Evolutionary conservation across 495 filamentous ascomycete species (phyloP).

Genomic region (Xylaria venustula): DNA sequence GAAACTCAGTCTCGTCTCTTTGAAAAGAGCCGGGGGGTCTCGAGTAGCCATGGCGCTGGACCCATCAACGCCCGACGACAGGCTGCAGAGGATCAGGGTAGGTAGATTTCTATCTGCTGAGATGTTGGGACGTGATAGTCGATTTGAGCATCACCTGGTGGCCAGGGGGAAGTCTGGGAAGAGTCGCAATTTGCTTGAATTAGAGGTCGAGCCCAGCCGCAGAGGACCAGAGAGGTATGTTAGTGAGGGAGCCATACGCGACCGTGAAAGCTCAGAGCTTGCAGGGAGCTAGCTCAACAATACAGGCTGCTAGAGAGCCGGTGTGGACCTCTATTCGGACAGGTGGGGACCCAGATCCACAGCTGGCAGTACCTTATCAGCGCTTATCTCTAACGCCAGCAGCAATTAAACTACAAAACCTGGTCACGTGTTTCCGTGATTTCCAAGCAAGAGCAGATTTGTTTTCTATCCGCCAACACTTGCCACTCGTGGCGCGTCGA

Average conservation of each 20-base stretch:
- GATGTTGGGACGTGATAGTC: slow-evolving; percentile 10
- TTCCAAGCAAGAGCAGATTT: slow-evolving; percentile 13
- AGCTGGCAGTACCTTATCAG: background rate
- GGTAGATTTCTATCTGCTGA: slow-evolving; percentile 1
- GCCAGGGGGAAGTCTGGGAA: too few species aligned
- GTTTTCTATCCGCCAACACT: slow-evolving; percentile 21
- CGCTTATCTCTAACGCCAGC: background rate
- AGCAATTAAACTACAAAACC: background rate
- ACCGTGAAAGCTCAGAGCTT: background rate
- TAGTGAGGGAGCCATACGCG: background rate
- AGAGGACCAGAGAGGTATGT: too few species aligned
- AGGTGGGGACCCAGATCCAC: background rate
- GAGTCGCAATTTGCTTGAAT: too few species aligned
- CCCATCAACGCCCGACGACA: slow-evolving; percentile 28
- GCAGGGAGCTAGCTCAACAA: too few species aligned
- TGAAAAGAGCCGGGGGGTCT: slow-evolving; percentile 61
- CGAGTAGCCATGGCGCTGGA: slow-evolving; percentile 44
- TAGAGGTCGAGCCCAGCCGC: background rate
- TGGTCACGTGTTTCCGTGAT: slow-evolving; percentile 33
- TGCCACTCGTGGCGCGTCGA: slow-evolving; percentile 22
- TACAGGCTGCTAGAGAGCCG: background rate
- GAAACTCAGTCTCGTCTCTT: slow-evolving; percentile 81
- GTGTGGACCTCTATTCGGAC: background rate
- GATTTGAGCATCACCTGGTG: slow-evolving; percentile 8
- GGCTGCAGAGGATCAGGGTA: slow-evolving; percentile 14